Evolutionary conservation across 108 stramenopile species (phyloP).

Genomic region (Fistulifera pelliculosa): DNA sequence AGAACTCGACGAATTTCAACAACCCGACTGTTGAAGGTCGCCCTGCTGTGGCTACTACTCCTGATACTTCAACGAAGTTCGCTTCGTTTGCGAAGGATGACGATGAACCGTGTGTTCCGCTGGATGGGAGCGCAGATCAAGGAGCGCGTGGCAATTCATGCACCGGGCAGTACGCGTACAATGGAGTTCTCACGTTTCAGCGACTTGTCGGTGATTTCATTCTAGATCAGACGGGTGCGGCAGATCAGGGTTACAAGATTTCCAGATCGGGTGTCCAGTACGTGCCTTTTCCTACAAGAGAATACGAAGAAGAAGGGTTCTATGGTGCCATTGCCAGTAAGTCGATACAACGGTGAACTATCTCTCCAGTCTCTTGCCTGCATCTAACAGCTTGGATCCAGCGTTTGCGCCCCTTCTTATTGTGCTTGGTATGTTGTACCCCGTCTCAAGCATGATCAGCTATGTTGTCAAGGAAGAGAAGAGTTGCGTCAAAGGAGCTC

Average conservation of each 20-base stretch:
- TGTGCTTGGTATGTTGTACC: constrained; percentile 57
- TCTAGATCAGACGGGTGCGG: constrained; percentile 35
- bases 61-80: constrained; percentile 41
- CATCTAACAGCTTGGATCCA: constrained; percentile 12
- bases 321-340: constrained; percentile 37
- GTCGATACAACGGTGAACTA: constrained; percentile 22
- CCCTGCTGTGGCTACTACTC: constrained; percentile 47
- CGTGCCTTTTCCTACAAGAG: constrained; percentile 52
- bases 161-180: constrained; percentile 67
- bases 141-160: constrained; percentile 39
- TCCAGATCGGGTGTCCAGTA: constrained; percentile 47
- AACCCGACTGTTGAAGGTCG: constrained; percentile 34
- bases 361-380: constrained; percentile 28
- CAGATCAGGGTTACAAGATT: constrained; percentile 18
- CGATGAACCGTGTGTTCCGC: constrained; percentile 23
- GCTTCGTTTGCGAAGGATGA: constrained; percentile 36
- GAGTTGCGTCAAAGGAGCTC: constrained; percentile 76
- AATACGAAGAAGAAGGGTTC: constrained; percentile 47
- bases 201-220: constrained; percentile 69
- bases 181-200: constrained; percentile 65
- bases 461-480: constrained; percentile 57
- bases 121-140: constrained; percentile 26
- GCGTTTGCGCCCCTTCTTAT: constrained; percentile 26
- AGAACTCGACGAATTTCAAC: constrained; percentile 69
- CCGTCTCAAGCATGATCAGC: constrained; percentile 50